Base-by-base conservation (phyloP, 768 basidiomycete genomes). In the Crucibulum laeve region DNA sequence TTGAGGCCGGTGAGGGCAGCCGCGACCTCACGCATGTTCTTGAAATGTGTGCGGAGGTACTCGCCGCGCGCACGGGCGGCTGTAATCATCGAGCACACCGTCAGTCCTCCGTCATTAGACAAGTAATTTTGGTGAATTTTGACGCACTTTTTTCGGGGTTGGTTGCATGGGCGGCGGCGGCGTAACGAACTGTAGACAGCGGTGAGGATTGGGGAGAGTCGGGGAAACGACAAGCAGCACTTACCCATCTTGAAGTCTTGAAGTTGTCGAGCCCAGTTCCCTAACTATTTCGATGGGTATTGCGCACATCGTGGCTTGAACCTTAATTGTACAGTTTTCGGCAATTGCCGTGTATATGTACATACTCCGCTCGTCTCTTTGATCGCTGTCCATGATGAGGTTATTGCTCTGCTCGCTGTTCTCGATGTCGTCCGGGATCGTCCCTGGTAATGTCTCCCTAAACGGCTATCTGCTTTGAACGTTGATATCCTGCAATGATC, bases 1-100 rank as follows among this genome's bases (percentile, higher is more conserved):
- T 89, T 90, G 69, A 95, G 72, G 62, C 96, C 93, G 94, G 49
- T 23, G 52, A 97, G 75, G 53, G 89, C 92, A 52, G 95, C 95
- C 40, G 90, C 94, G 44, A 98, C 96, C 71, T 99, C 96, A 51
- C 91, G 85, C 91, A 96, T 98, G 82, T 98, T 99, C 87, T 99
- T 99, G 84, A 96, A 99, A 76, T 97, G 95, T 38, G 96, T 98
- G 58, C 94, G 90, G 62, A 96, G 82, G 79, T 97, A 93, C 75
- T 95, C 92, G 58, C 93, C 93, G 60, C 88, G 87, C 47, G 94
- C 87, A 61, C 81, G 87, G 60, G 94, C 84, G 65, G 89, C 91
- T 95, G 64, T 48, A 45, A 25, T 26, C 11, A 38, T 41, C 45
- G 24, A 28, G 26, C 38, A 46, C 25, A 33, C 2, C 26, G 52